A percentile compares a stretch with the other conserved stretches of the same genome.
Evolutionary conservation across 1,284 basidiomycete genomes (phyloP).

Genomic region (Coniophora puteana): DNA sequence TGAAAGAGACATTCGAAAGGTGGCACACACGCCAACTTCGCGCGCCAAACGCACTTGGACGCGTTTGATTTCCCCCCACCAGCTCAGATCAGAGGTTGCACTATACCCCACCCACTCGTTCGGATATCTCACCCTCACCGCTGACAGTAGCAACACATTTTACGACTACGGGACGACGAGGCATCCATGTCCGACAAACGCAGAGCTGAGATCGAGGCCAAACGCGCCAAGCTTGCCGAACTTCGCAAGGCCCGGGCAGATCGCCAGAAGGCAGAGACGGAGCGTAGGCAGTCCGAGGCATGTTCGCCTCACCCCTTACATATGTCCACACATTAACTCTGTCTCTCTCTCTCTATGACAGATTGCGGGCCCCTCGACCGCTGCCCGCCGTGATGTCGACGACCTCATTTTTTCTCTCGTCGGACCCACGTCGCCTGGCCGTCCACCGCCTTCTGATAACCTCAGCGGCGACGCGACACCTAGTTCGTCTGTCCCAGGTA

Average conservation of each 20-base stretch:
- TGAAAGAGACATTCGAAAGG: too few species aligned
- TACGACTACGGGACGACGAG: neutral
- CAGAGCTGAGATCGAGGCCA: constrained; percentile 87
- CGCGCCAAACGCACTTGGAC: too few species aligned
- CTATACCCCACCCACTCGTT: too few species aligned
- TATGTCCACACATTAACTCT: neutral
- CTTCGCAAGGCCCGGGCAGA: constrained; percentile 71
- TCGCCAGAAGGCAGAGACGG: constrained; percentile 57
- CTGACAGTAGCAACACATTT: too few species aligned
- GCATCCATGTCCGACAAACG: constrained; percentile 47
- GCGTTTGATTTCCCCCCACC: too few species aligned
- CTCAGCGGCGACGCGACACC: constrained; percentile 53
- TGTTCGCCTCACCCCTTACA: constrained; percentile 5
- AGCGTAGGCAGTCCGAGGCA: constrained; percentile 48
- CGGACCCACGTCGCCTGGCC: constrained; percentile 27
- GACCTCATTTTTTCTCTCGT: constrained; percentile 63
- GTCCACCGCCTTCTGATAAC: too few species aligned
- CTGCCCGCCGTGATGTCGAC: constrained; percentile 58
- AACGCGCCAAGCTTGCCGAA: constrained; percentile 85
- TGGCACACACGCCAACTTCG: too few species aligned
- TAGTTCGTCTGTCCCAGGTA: constrained; percentile 66
- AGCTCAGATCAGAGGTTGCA: too few species aligned
- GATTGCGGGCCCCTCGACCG: constrained; percentile 30
- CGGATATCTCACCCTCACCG: too few species aligned
- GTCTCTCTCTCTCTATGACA: constrained; percentile 12